Percentiles rank a stretch among this genome's conserved stretches.
Evolutionary conservation across 2,329 filamentous ascomycete species (phyloP).

Genomic region (Davidsoniella neocaledoniae): DNA sequence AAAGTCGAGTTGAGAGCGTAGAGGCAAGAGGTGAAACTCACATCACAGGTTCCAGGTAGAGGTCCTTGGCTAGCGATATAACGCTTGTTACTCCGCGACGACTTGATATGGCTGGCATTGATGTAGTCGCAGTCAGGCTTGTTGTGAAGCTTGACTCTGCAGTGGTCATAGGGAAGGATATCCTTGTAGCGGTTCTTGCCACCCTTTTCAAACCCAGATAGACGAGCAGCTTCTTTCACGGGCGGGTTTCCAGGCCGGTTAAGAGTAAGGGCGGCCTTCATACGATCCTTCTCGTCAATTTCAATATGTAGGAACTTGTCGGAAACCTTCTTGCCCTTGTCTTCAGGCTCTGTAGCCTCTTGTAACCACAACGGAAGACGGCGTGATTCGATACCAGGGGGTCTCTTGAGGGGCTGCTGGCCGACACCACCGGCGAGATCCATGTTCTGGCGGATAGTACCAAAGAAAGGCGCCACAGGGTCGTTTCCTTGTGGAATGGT

Average conservation of each 20-base stretch:
- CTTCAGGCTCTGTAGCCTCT: slow-evolving; percentile 43
- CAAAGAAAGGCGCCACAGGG: slow-evolving; percentile 70
- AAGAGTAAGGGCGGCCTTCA: slow-evolving; percentile 58
- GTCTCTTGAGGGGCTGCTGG: slow-evolving; percentile 45
- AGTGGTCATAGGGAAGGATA: slow-evolving; percentile 90
- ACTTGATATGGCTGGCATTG: slow-evolving; percentile 77
- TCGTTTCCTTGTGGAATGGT: slow-evolving; percentile 51
- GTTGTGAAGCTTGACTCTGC: slow-evolving; percentile 62
- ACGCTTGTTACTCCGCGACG: slow-evolving; percentile 66
- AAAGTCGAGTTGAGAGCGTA: background rate
- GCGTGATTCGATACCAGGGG: slow-evolving; percentile 28
- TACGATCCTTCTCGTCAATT: slow-evolving; percentile 71
- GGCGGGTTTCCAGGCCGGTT: slow-evolving; percentile 21
- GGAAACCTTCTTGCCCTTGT: slow-evolving; percentile 67
- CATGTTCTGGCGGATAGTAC: slow-evolving; percentile 92
- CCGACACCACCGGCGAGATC: slow-evolving; percentile 87
- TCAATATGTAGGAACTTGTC: slow-evolving; percentile 76
- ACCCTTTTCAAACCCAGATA: slow-evolving; percentile 89
- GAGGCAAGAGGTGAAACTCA: slow-evolving; percentile 26
- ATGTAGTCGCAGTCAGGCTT: slow-evolving; percentile 73
- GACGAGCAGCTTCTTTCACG: slow-evolving; percentile 35
- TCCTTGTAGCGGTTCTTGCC: slow-evolving; percentile 96
- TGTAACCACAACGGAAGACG: slow-evolving; percentile 63
- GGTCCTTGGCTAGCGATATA: slow-evolving; percentile 96
- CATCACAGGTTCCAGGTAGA: slow-evolving; percentile 77